Conservation (phyloP, 164 flowering plant species). For the Magnolia kwangsiensis region DNA sequence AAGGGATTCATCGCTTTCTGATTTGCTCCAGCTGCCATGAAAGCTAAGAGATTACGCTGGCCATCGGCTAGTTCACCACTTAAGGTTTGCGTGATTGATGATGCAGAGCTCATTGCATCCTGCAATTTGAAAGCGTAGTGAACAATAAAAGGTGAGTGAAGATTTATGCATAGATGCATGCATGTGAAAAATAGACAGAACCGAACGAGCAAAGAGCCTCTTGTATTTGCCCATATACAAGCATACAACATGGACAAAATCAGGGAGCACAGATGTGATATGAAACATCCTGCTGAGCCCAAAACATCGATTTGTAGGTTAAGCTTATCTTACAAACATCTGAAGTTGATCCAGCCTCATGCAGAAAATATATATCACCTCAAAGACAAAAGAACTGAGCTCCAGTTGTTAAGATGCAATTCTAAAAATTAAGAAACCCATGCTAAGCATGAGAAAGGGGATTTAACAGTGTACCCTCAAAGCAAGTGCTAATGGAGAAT, state of each 20-base stretch:
- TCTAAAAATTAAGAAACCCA: too few species aligned
- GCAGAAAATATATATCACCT: too few species aligned
- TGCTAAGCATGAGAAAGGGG: not conserved
- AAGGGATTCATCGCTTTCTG: conserved; percentile 47
- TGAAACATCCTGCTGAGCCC: not conserved
- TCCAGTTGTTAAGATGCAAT: too few species aligned
- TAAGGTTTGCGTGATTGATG: conserved; percentile 68
- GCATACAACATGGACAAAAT: not conserved
- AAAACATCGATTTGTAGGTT: too few species aligned
- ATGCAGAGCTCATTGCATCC: conserved; percentile 82
- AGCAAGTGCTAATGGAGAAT: conserved; percentile 70
- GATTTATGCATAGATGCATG: too few species aligned
- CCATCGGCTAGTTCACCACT: conserved; percentile 74
- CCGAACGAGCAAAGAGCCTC: not conserved
- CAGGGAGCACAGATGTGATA: not conserved
- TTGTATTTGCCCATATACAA: not conserved
- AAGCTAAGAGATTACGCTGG: conserved; percentile 71
- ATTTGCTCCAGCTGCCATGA: conserved; percentile 73
- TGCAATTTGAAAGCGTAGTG: conserved; percentile 23
- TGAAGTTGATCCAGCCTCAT: too few species aligned
- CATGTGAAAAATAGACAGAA: not conserved
- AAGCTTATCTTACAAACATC: too few species aligned
- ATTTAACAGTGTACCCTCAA: conserved; percentile 53
- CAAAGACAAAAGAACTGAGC: too few species aligned
- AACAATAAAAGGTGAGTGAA: not conserved